Evolutionary conservation across 2,329 filamentous ascomycete species (phyloP), one percentile per base, ranked within the genome.

Genomic region (Hymenoscyphus linearis): DNA sequence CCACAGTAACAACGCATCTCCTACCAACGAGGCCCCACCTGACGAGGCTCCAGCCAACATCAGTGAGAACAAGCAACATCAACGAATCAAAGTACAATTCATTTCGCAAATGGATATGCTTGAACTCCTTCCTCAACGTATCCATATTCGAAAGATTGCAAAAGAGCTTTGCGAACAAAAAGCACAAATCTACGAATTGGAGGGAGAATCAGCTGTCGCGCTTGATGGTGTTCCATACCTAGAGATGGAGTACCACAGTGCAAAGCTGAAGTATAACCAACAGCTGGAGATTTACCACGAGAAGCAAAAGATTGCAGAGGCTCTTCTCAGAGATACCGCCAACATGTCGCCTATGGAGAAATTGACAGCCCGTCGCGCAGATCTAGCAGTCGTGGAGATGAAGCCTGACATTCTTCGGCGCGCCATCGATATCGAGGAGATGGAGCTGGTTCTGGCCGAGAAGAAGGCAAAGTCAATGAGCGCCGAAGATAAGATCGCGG

Each of bases 381-480:
- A 62, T 52, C 44, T 60, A 3, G 58, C 59, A 14, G 58, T 57
- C n/a, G 52, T 50, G 5, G 54, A 62, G 47, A 35, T 57, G 34
- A 55, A 59, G 54, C 36, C 61, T 2, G 50, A 31, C 7, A 37
- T 58, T 22, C 22, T 58, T 10, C 57, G 44, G 10, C 57, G 35
- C 36, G 36, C 40, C 27, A 58, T 58, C 27, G 40, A 27, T 12
- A 13, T 58, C 12, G 57, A 58, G 1, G 47, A 52, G 27, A 27
- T 58, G 10, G 57, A 58, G 7, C 37, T 58, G 27, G 27, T 25
- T 2, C 52, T 58, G 5, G 26, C 52, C 3, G 57, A 58, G 26
- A 58, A 58, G 37, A 58, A 53, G 12, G 14, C 25, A 12, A 36
- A 44, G 34, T 58, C 57, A 9, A n/a, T 27, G 16, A 22, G 10